Evolutionary conservation across 495 filamentous ascomycete genomes (phyloP), one percentile per base, ranked within the genome.

Genomic region (Tetracladium marchalianum): DNA sequence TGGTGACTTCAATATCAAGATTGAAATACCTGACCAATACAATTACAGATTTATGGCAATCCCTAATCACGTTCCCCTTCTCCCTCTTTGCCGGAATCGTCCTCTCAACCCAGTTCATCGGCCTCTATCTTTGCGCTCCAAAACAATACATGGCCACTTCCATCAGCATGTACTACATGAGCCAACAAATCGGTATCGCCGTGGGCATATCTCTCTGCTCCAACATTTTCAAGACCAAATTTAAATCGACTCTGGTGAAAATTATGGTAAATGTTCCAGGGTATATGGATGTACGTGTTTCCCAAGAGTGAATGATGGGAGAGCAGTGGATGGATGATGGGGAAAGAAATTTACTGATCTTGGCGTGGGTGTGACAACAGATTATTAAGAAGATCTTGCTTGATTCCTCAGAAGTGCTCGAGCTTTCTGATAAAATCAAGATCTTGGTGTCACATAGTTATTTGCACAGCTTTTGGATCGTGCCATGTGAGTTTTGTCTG

Each of bases 101-200:
- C 16, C 49, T 57, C 35, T 59, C 59, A 0, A 44, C 61, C 15
- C 54, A 62, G 39, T 68, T 68, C 53, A 44, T 65, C 11, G 63
- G 55, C 11, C 53, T 66, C 38, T 54, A 58, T 0, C 34, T 52
- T 3, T 49, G 45, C 41, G 47, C 50, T 2, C 59, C 61, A 11
- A 55, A 56, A 41, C 44, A 50, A 7, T 31, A 53, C 10, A 50
- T 59, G 16, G 39, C 61, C 10, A 55, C 45, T 5, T 53, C 55
- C 31, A 57, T 68, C 13, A 52, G 59, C 17, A 49, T 61, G 19
- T 66, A 62, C 40, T 68, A 54, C 36, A 50, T 66, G 16, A 56
- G 54, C 39, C 62, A 66, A 45, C 62, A 68, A 47, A 44, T 68
- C 12, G 66, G 64, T 0, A 50, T 61, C 11, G 57, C 65, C 9